Evolutionary conservation across 495 filamentous ascomycete species (phyloP).

Genomic region (Penicillium malachiteum): DNA sequence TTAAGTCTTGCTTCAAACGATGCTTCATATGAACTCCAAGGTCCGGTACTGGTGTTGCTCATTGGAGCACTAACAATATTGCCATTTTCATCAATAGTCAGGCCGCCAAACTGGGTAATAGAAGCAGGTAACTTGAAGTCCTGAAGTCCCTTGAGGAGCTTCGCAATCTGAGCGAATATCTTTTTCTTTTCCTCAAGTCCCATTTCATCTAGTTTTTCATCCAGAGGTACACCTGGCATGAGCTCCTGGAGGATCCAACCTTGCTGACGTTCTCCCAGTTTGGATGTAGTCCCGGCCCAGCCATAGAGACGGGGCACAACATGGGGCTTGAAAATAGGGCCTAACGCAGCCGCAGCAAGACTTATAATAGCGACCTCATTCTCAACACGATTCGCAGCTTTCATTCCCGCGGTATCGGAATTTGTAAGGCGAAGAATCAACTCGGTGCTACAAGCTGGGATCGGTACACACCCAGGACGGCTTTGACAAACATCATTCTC

Average conservation of each 20-base stretch:
- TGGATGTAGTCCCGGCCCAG: not conserved
- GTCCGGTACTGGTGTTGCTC: not conserved
- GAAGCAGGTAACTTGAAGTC: not conserved
- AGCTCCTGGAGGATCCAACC: conserved; percentile 3
- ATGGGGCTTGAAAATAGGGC: not conserved
- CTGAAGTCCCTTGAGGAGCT: not conserved
- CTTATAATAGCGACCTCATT: not conserved
- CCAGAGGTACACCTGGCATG: not conserved
- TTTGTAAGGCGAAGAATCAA: not conserved
- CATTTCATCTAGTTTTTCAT: not conserved
- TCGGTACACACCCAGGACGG: not conserved
- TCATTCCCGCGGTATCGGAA: not conserved
- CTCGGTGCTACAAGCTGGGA: not conserved
- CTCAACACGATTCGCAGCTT: not conserved
- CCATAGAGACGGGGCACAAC: not conserved
- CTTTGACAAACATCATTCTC: not conserved
- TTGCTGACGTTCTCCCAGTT: not conserved
- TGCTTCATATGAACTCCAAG: not conserved
- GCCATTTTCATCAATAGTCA: not conserved
- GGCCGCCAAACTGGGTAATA: not conserved
- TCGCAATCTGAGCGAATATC: not conserved
- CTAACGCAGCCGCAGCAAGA: not conserved
- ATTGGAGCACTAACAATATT: not conserved
- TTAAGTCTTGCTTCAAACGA: not conserved
- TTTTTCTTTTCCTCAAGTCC: not conserved